Evolutionary conservation across 2,329 filamentous ascomycete genomes (phyloP).

Genomic region (Trichoderma brevicompactum): DNA sequence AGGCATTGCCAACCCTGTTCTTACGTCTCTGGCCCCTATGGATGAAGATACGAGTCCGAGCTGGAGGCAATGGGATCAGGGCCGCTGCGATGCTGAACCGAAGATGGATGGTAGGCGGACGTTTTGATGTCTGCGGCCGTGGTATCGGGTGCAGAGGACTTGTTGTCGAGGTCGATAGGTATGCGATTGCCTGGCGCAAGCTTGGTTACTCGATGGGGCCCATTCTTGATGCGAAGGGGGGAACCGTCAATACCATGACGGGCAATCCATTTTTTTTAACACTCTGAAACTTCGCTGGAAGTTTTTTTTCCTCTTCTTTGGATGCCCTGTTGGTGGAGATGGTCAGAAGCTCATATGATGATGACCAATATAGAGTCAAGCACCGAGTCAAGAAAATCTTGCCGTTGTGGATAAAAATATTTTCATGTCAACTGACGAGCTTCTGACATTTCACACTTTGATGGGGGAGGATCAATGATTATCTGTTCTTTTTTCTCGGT

Average conservation of each 20-base stretch:
- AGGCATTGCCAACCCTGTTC: slow-evolving; percentile 42
- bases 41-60: slow-evolving; percentile 90
- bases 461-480: background rate
- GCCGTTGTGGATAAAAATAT: slow-evolving; percentile 41
- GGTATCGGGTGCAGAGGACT: slow-evolving; percentile 58
- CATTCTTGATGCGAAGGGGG: slow-evolving; percentile 99
- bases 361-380: slow-evolving; percentile 98
- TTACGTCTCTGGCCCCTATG: slow-evolving; percentile 55
- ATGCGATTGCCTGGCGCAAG: slow-evolving; percentile 84
- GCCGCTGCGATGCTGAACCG: slow-evolving; percentile 28
- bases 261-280: slow-evolving; percentile 39
- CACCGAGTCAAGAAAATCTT: slow-evolving; percentile 65
- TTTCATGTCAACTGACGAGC: slow-evolving; percentile 30
- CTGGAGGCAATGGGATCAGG: slow-evolving; percentile 33
- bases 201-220: slow-evolving; percentile 99
- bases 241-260: slow-evolving; percentile 32
- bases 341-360: slow-evolving; percentile 76
- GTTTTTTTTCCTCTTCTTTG: slow-evolving; percentile 39
- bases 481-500: background rate
- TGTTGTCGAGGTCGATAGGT: slow-evolving; percentile 96
- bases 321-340: slow-evolving; percentile 27
- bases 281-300: slow-evolving; percentile 50
- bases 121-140: slow-evolving; percentile 52
- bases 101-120: slow-evolving; percentile 50
- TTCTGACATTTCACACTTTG: slow-evolving; percentile 13